A percentile compares a stretch with the other conserved stretches of the same genome.
These are phyloP conservation scores for Corymbia citriodora DNA, from an alignment of 441 rosid species.

Conservation along the genomic window DNA sequence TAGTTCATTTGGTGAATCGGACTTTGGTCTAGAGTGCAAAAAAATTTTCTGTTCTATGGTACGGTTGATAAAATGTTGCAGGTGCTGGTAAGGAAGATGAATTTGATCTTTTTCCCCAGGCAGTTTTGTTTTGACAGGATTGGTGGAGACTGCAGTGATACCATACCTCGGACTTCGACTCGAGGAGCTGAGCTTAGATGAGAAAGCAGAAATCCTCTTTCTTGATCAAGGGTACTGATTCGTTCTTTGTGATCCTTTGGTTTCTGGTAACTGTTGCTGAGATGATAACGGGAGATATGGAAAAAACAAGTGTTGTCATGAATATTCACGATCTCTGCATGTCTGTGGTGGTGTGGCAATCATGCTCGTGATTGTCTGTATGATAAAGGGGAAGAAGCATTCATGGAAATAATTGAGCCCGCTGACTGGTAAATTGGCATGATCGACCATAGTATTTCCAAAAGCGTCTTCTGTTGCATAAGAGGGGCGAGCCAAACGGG, in stretches of 20 bases:
- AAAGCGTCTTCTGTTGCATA: neutral
- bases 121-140: constrained; percentile 98
- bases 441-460: neutral
- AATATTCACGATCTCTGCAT: neutral
- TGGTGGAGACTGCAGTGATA: constrained; percentile 56
- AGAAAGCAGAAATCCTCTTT: constrained; percentile 76
- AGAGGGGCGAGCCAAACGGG: neutral
- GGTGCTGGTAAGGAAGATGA: neutral
- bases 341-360: neutral
- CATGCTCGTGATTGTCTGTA: neutral
- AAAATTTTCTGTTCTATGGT: neutral
- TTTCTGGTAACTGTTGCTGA: neutral
- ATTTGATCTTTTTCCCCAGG: constrained; percentile 55
- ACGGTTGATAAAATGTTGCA: neutral
- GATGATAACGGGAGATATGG: neutral
- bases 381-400: neutral
- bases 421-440: neutral
- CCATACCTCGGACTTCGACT: constrained; percentile 56
- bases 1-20: neutral
- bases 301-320: neutral
- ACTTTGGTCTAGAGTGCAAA: neutral
- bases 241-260: neutral
- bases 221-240: constrained; percentile 70
- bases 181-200: constrained; percentile 70
- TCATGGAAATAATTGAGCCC: neutral